A percentile compares a stretch with the other conserved stretches of the same genome.
Evolutionary conservation across 2,329 filamentous ascomycete species (phyloP).

Genomic region (Beauveria medogensis): DNA sequence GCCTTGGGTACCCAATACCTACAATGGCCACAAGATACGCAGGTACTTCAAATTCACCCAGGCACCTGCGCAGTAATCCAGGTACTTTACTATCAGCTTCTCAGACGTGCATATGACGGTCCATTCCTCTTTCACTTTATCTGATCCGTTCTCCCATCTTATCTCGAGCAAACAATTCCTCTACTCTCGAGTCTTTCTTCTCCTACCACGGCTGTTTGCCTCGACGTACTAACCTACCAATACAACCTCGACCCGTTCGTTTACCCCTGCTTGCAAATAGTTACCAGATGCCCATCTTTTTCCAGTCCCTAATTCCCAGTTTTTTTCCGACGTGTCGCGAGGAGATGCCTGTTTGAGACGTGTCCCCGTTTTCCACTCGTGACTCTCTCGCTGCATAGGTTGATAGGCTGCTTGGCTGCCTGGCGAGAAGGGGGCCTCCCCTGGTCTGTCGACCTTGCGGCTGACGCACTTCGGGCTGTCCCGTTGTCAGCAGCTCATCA

Average conservation of each 20-base stretch:
- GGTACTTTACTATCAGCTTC: too few species aligned
- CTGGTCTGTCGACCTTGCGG: neutral
- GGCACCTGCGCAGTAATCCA: too few species aligned
- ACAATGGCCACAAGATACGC: too few species aligned
- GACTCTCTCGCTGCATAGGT: neutral
- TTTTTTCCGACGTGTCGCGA: neutral
- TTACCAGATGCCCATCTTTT: neutral
- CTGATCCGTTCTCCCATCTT: slow-evolving; percentile 5
- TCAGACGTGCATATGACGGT: neutral
- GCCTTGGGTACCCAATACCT: too few species aligned
- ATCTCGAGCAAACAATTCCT: neutral
- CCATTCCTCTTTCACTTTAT: neutral
- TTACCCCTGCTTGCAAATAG: neutral
- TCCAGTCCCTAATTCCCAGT: neutral
- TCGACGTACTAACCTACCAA: neutral
- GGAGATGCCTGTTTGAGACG: neutral
- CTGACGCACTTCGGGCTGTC: slow-evolving; percentile 6
- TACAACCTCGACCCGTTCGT: too few species aligned
- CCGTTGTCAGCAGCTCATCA: slow-evolving; percentile 1
- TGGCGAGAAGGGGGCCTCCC: neutral
- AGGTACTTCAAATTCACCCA: too few species aligned
- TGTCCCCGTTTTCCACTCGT: neutral
- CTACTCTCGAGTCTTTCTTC: neutral
- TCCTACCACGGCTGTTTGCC: neutral
- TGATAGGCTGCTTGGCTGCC: neutral